These are phyloP conservation scores for Cornus suecica DNA, from an alignment of 148 eudicot genomes.

Conservation along the genomic window DNA sequence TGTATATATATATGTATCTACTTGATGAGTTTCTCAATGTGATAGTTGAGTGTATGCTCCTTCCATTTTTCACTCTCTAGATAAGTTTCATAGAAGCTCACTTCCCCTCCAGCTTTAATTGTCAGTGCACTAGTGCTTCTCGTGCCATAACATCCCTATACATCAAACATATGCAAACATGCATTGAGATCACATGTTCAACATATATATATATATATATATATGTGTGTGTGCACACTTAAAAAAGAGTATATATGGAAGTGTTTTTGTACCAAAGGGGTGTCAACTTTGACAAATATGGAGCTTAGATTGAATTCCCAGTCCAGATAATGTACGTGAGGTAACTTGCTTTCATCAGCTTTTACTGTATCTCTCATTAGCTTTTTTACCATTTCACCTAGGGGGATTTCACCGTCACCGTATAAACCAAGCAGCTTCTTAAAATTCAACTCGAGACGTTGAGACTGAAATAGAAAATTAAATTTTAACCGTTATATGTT, in stretches of 20 bases:
- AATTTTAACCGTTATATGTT: no score
- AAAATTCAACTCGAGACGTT: conserved; percentile 45
- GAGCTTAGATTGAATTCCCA: conserved; percentile 68
- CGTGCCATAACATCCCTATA: conserved; percentile 61
- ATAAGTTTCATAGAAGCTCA: conserved; percentile 55
- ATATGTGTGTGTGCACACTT: no score
- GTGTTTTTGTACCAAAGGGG: conserved; percentile 49
- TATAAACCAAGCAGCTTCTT: conserved; percentile 26
- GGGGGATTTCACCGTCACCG: conserved; percentile 45
- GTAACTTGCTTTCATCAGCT: conserved; percentile 55
- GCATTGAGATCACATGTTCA: no score
- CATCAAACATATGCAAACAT: neutral
- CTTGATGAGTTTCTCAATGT: conserved; percentile 26
- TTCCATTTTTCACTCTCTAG: conserved; percentile 54
- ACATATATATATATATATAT: no score
- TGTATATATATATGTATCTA: neutral
- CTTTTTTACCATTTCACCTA: conserved; percentile 50
- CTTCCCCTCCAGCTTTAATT: conserved; percentile 35
- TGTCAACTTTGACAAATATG: conserved; percentile 60
- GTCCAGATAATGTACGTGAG: conserved; percentile 49
- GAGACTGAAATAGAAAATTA: conserved; percentile 32
- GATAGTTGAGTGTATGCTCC: conserved; percentile 40
- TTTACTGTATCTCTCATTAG: conserved; percentile 60
- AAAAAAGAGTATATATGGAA: no score
- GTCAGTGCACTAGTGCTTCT: conserved; percentile 64